These are phyloP conservation scores for Alternaria longipes DNA, from an alignment of 2,329 filamentous ascomycete species.

Conservation along the genomic window DNA sequence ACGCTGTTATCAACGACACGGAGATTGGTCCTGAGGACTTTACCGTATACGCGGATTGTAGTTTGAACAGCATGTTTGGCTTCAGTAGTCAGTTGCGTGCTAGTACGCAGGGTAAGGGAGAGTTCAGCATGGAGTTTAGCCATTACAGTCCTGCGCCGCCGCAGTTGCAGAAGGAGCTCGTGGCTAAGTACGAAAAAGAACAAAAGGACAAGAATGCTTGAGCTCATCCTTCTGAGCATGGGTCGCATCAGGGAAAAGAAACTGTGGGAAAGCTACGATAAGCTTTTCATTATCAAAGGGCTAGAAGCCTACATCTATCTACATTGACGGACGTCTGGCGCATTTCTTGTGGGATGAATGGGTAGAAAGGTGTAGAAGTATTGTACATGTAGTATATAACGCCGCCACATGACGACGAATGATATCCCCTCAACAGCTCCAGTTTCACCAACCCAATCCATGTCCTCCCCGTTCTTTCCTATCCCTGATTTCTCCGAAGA, in stretches of 20 bases:
- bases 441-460: neutral
- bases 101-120: conserved; percentile 96
- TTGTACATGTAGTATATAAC: conserved; percentile 30
- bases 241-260: conserved; percentile 26
- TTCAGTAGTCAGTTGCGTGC: conserved; percentile 92
- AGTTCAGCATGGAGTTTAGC: conserved; percentile 98
- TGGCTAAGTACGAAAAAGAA: conserved; percentile 73
- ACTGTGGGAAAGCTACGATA: neutral
- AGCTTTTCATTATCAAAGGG: neutral
- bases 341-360: conserved; percentile 13
- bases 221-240: conserved; percentile 17
- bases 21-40: conserved; percentile 96
- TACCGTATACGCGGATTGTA: conserved; percentile 89
- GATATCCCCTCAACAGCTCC: conserved; percentile 24
- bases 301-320: conserved; percentile 28
- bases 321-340: conserved; percentile 18
- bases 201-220: conserved; percentile 72
- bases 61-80: conserved; percentile 96
- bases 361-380: conserved; percentile 18
- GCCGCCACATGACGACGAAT: conserved; percentile 12
- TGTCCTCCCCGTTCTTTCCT: neutral
- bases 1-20: conserved; percentile 92
- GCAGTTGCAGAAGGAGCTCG: conserved; percentile 84
- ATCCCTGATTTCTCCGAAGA: neutral
- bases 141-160: conserved; percentile 89